phyloP scores from a whole-genome alignment of 768 basidiomycete species.

The Naematelia encephala region DNA sequence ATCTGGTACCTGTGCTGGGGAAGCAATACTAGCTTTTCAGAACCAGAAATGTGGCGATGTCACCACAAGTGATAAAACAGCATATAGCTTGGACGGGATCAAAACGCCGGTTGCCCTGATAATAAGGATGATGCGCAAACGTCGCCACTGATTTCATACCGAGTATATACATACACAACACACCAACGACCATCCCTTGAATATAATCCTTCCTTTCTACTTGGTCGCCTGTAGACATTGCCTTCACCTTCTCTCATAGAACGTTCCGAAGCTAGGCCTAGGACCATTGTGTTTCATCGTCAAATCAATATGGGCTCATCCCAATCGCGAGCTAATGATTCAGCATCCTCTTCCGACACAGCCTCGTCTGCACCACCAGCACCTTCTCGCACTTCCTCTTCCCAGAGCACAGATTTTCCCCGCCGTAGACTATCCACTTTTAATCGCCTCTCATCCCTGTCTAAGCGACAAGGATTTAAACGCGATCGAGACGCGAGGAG shows the following conservation, averaged over 20 bases:
- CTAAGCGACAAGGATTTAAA: not conserved
- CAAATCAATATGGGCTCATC: constrained; percentile 5
- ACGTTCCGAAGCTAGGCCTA: not conserved
- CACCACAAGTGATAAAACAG: too few relatives aligned
- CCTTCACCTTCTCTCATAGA: not conserved
- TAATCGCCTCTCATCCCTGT: not conserved
- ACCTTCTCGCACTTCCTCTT: not conserved
- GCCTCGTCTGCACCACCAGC: not conserved
- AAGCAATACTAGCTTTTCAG: too few relatives aligned
- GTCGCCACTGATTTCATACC: too few relatives aligned
- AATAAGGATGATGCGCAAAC: too few relatives aligned
- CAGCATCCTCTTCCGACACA: not conserved
- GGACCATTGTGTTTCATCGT: not conserved
- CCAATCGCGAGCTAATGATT: constrained; percentile 3
- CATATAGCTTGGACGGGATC: too few relatives aligned
- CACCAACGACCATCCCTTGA: too few relatives aligned
- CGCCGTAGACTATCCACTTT: not conserved
- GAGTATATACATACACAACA: too few relatives aligned
- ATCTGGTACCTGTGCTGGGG: too few relatives aligned
- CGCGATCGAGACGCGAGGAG: not conserved
- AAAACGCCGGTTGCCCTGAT: too few relatives aligned
- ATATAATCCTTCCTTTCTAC: too few relatives aligned
- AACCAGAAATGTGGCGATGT: too few relatives aligned
- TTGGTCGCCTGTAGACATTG: too few relatives aligned
- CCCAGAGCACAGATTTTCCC: not conserved